These are phyloP conservation scores for Vitis hybrid DNA, from an alignment of 177 flowering plant species.

Conservation along the genomic window DNA sequence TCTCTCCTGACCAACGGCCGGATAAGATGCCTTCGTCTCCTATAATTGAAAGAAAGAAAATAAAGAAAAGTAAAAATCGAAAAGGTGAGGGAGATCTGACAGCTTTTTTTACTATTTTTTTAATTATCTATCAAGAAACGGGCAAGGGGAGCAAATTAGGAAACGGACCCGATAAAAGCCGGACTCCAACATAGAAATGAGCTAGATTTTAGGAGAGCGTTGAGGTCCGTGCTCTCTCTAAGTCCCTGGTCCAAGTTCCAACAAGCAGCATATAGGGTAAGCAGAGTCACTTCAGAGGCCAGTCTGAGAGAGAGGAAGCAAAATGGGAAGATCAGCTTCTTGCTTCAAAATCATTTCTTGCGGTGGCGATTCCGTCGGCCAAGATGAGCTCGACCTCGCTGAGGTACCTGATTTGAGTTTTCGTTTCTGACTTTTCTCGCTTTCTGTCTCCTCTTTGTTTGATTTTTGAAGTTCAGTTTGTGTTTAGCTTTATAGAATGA, in stretches of 20 bases:
- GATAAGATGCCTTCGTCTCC: neutral
- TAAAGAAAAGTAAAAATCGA: neutral
- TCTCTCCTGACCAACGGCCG: constrained; percentile 9
- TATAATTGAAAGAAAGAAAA: neutral
- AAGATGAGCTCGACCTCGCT: constrained; percentile 40
- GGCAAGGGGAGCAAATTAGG: neutral
- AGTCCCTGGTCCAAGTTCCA: constrained; percentile 20
- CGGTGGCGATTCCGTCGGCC: constrained; percentile 48
- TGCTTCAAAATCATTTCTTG: constrained; percentile 81
- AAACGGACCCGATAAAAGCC: constrained; percentile 29
- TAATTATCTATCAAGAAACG: neutral
- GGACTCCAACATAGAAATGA: constrained; percentile 38
- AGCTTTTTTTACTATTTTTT: constrained; percentile 9
- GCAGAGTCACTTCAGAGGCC: constrained; percentile 11
- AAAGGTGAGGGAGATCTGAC: constrained; percentile 18
- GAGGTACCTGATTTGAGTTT: constrained; percentile 41
- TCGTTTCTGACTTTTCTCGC: neutral
- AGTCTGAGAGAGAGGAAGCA: constrained; percentile 4
- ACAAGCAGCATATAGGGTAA: constrained; percentile 6
- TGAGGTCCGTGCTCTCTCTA: constrained; percentile 31
- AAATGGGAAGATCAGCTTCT: constrained; percentile 65
- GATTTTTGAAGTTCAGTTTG: too few relatives aligned
- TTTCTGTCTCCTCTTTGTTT: neutral
- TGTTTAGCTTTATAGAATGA: neutral
- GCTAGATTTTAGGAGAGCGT: constrained; percentile 39